Evolutionary conservation across 768 basidiomycete genomes (phyloP), one percentile per base, ranked within the genome.

Genomic region (Trametes cingulata): DNA sequence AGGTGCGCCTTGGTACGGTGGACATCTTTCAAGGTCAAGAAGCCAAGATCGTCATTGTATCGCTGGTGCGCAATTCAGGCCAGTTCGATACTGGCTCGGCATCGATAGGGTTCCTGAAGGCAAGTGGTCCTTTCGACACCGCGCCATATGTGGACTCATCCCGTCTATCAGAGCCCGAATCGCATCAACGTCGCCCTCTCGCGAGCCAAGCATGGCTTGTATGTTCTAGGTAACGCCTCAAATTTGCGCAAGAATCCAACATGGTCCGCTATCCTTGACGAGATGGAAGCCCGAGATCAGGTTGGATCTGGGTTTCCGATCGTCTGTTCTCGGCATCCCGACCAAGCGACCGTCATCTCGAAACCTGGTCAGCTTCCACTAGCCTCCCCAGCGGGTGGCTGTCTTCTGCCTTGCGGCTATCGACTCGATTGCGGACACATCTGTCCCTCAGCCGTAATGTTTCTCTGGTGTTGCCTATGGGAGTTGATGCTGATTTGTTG

Each of bases 11-110:
- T 6, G 81, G 90, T 6, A 91, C 90, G 0, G 82, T 92, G 1
- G 90, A 93, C 62, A 90, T 86, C 50, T 92, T 84, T 67, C 91
- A 92, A 71, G 90, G 89, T 2, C 84, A 87, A 59, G 88, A 90
- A 73, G 85, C 82, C 1, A 60, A 87, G 76, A 80, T 91, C 52
- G 82, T 91, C 33, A 88, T 92, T 25, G 76, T 92, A 9, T 90
- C 88, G 0, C 77, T 90, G 13, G 90, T 92, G 12, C 76, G 90
- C 42, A 91, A 91, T 66, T 78, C 83, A 0, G 88, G 89, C 8
- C 56, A 45, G 27, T 61, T 53, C 12, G 56, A 54, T 6, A 56
- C 55, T 0, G 56, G 47, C 0, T 61, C 66, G 6, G 64, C 65
- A 1, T 69, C 73, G 6, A 90, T 92, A 52, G 91, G 90, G 0